phyloP scores from a whole-genome alignment of 78 protist genomes.

The Cyanophora paradoxa region DNA sequence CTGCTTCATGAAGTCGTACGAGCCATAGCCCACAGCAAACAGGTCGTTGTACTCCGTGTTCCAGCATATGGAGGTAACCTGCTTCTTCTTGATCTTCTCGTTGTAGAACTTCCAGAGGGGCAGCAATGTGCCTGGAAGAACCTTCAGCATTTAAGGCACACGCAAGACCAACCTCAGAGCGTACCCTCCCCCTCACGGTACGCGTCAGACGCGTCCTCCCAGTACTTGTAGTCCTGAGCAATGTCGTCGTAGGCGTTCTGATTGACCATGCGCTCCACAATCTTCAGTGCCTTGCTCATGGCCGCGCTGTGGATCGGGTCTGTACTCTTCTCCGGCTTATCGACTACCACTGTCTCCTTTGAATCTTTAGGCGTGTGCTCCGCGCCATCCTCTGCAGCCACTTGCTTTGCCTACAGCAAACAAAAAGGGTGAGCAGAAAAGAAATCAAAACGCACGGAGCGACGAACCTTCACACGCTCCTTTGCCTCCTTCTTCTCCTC shows the following conservation, averaged over 20 bases:
- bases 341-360: background rate
- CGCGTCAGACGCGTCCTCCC: conserved; percentile 61
- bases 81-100: conserved; percentile 1
- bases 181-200: conserved; percentile 49
- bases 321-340: background rate
- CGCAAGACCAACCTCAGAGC: too few species aligned
- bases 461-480: background rate
- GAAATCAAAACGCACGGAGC: background rate
- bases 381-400: background rate
- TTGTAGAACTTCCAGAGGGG: conserved; percentile 69
- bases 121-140: too few species aligned
- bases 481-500: conserved; percentile 1
- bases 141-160: too few species aligned
- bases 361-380: background rate
- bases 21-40: conserved; percentile 78
- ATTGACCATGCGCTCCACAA: conserved; percentile 72
- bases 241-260: conserved; percentile 65
- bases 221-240: conserved; percentile 50
- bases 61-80: conserved; percentile 61
- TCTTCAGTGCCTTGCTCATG: conserved; percentile 4
- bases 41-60: conserved; percentile 71
- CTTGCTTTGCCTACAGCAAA: background rate
- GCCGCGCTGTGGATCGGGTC: background rate
- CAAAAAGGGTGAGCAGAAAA: background rate
- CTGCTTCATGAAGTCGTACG: conserved; percentile 62